Base-by-base conservation (phyloP, 1,284 basidiomycete species). In the Tilletiopsis washingtonensis region DNA sequence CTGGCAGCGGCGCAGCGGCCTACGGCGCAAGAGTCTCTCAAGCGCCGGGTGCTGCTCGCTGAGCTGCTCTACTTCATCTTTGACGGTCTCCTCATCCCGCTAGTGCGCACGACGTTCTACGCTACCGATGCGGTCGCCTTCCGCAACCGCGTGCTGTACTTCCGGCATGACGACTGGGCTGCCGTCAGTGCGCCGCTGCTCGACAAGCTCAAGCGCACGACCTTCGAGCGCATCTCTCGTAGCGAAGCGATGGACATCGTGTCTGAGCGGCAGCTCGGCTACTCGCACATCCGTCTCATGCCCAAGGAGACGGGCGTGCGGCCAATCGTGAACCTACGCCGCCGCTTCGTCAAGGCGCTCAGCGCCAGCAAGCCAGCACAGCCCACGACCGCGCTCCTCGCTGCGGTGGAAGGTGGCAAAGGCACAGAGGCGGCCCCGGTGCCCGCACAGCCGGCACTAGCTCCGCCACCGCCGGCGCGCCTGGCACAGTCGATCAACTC, bases 241-340 rank as follows among this genome's bases (percentile, higher is more conserved):
- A 40, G 52, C 2, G 58, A 68, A 43, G 63, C 82, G 75, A 56
- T 64, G 7, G 42, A 37, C 1, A 55, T 62, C 48, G 61, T 68
- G 57, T 50, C 53, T 0, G 51, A 49, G 12, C 57, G 62, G 15
- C 54, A 56, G 36, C 77, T 91, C 1, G 87, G 87, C 0, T 88
- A 84, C 67, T 88, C 89, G 0, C 86, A 86, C 55, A 84, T 97
- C 5, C 81, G 94, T 2, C 77, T 98, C 1, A 76, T 97, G 23
- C 94, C 93, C 0, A 99, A 99, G 74, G 90, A 91, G 49, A 87
- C 81, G 3, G 91, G 93, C 0, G 88, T 97, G 3, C 80, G 94
- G 26, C 91, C 91, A 0, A 94, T 99, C 53, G 87, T 96, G 29
- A 98, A 98, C 69, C 76, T 98, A 29, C 81, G 84, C 12, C 79